These are phyloP conservation scores for Musa acuminata DNA, from an alignment of 176 grass and related monocot genomes.

Conservation along the genomic window DNA sequence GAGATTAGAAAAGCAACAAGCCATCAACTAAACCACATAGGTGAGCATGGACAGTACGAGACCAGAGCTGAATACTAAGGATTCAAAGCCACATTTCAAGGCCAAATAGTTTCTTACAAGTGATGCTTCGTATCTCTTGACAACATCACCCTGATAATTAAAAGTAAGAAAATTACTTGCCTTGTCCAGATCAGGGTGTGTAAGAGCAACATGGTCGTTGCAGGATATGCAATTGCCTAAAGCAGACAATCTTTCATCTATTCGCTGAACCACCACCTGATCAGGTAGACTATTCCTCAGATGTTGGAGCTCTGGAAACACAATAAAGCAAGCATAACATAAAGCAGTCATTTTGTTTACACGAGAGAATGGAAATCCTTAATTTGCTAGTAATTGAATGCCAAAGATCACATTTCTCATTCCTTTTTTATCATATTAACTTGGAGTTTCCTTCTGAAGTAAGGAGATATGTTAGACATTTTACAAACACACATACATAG, in stretches of 20 bases:
- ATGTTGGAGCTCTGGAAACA: conserved; percentile 79
- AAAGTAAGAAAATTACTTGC: conserved; percentile 21
- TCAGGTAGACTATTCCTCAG: conserved; percentile 94
- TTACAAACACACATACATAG: neutral
- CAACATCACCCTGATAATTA: neutral
- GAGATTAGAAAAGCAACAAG: neutral
- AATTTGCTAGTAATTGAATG: neutral
- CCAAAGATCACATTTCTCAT: neutral
- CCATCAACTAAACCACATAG: neutral
- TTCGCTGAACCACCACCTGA: conserved; percentile 77
- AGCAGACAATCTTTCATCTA: conserved; percentile 71
- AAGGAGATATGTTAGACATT: neutral
- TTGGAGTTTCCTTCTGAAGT: neutral
- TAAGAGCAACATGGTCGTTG: conserved; percentile 96
- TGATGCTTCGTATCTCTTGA: neutral
- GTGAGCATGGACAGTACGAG: neutral
- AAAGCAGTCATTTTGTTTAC: neutral
- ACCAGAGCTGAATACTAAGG: neutral
- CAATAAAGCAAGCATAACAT: neutral
- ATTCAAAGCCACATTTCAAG: too few species aligned
- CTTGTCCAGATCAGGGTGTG: conserved; percentile 86
- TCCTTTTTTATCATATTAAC: neutral
- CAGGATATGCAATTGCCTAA: conserved; percentile 84
- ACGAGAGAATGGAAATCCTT: neutral
- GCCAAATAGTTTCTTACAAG: too few species aligned